Conservation (phyloP, 495 filamentous ascomycete species). For the Penicillium canariense region DNA sequence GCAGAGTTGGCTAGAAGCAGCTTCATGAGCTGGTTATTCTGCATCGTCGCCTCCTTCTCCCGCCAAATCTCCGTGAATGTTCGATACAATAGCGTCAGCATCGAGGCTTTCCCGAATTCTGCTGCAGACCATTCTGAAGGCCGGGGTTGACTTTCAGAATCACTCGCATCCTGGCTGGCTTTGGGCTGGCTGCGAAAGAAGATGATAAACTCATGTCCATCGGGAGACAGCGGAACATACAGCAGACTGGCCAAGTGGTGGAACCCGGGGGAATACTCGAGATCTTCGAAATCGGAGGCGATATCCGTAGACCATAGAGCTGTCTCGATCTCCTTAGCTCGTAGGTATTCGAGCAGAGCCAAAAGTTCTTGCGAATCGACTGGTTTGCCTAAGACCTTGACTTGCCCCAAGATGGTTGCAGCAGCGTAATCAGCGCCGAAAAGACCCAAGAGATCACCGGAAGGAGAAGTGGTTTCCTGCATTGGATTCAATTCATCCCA, state of each 20-base stretch:
- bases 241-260: constrained; percentile 69
- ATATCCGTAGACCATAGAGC: constrained; percentile 74
- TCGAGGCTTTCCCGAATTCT: constrained; percentile 76
- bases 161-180: constrained; percentile 5
- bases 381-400: constrained; percentile 74
- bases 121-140: constrained; percentile 36
- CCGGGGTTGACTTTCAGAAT: background rate
- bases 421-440: constrained; percentile 71
- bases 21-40: constrained; percentile 73
- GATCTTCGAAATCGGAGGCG: constrained; percentile 71
- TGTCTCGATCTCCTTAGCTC: constrained; percentile 65
- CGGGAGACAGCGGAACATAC: constrained; percentile 70
- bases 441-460: constrained; percentile 21
- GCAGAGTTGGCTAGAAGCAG: constrained; percentile 84
- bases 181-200: constrained; percentile 58
- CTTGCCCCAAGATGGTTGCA: constrained; percentile 75
- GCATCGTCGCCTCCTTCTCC: constrained; percentile 78
- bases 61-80: constrained; percentile 86
- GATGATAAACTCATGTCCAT: constrained; percentile 80
- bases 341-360: constrained; percentile 77
- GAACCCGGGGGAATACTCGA: constrained; percentile 76
- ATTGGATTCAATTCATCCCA: background rate
- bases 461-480: constrained; percentile 1
- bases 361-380: constrained; percentile 75
- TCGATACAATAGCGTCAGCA: constrained; percentile 82